Conservation (phyloP, 495 filamentous ascomycete species). For the Trichoderma orchidacearum region DNA sequence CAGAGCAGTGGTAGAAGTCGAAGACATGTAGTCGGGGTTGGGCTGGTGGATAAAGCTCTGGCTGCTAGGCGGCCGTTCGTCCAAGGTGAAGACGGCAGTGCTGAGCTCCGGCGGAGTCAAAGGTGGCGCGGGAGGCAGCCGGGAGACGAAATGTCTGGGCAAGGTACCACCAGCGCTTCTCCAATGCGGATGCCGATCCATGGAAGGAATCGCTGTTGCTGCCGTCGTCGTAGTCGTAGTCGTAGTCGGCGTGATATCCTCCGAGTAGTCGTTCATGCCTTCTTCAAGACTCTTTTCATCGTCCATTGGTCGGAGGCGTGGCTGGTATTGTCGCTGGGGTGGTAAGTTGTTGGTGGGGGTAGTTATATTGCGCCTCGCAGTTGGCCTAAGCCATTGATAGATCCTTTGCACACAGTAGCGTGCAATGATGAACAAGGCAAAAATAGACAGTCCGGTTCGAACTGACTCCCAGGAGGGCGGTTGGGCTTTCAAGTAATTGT, state of each 20-base stretch:
- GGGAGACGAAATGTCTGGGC: conserved; percentile 14
- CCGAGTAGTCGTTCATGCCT: conserved; percentile 2
- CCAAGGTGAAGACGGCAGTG: conserved; percentile 17
- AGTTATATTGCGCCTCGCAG: neutral
- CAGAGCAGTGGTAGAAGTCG: conserved; percentile 10
- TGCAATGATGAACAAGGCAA: neutral
- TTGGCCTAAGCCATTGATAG: neutral
- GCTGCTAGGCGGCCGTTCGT: conserved; percentile 21
- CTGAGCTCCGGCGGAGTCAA: conserved; percentile 23
- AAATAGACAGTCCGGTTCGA: conserved; percentile 1
- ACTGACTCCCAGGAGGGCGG: neutral
- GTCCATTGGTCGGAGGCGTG: neutral
- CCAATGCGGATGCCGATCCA: neutral
- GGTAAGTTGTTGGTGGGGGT: neutral
- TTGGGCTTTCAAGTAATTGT: conserved; percentile 3
- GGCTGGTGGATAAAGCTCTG: conserved; percentile 26
- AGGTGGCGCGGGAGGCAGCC: conserved; percentile 22
- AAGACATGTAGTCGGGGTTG: conserved; percentile 23
- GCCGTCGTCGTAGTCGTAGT: neutral
- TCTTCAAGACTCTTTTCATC: conserved; percentile 5
- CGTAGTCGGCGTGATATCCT: conserved; percentile 4
- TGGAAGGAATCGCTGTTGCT: conserved; percentile 4
- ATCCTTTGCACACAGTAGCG: neutral
- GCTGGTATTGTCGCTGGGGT: neutral
- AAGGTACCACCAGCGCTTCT: neutral